These are phyloP conservation scores for Leccinum fibrillosum DNA, from an alignment of 768 basidiomycete species.

Conservation along the genomic window DNA sequence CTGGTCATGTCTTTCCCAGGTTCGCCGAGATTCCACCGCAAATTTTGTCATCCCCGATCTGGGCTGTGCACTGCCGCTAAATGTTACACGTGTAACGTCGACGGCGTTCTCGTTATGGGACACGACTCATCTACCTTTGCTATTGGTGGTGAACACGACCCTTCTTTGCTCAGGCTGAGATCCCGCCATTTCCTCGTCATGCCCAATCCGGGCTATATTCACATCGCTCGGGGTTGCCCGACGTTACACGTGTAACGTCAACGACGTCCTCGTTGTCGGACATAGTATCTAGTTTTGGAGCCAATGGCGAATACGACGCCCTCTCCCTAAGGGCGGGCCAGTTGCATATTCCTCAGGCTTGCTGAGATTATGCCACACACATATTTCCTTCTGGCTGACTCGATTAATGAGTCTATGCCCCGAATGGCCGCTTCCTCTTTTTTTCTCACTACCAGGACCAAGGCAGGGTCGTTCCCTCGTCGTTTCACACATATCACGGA, in stretches of 20 bases:
- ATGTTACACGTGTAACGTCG: constrained; percentile 31
- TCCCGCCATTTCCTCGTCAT: background rate
- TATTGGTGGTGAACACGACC: background rate
- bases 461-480: constrained; percentile 3
- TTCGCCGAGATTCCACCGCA: background rate
- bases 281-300: background rate
- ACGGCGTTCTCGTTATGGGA: constrained; percentile 3
- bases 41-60: no score
- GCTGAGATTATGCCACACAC: background rate
- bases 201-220: background rate
- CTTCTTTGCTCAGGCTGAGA: background rate
- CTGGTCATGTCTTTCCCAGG: background rate
- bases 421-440: background rate
- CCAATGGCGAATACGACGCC: constrained; percentile 3
- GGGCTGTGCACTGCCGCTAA: constrained; percentile 8
- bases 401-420: background rate
- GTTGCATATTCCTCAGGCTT: background rate
- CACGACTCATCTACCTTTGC: background rate
- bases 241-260: constrained; percentile 31
- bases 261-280: constrained; percentile 1
- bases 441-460: constrained; percentile 10
- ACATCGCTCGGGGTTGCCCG: constrained; percentile 11
- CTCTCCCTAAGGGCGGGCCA: background rate
- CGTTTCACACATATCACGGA: constrained; percentile 5
- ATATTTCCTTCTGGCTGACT: background rate